Base-by-base conservation (phyloP, 306 rosid genomes). In the Vachellia pachyceras region DNA sequence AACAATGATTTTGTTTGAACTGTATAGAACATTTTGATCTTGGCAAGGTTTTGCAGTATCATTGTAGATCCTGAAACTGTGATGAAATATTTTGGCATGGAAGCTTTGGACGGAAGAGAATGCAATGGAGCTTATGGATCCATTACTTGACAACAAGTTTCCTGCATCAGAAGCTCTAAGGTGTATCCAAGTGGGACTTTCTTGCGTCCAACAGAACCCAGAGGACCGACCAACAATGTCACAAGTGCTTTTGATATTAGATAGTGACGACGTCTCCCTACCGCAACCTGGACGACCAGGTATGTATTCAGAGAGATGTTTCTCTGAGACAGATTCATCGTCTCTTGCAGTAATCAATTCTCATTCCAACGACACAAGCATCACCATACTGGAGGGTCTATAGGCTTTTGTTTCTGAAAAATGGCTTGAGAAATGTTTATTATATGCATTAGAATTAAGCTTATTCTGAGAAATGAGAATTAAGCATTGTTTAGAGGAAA, bases 191-290 rank as follows among this genome's bases (percentile, higher is more conserved):
- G 86, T 90, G 17, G 91, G 87, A 5, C 89, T 89, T 29, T 80
- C 76, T 73, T 87, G 92, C 11, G 89, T 88, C 67, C 91, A 88
- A 52, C 88, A 78, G 40, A 76, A 39, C 35, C 88, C 89, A 15
- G 91, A 88, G 73, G 89, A 90, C 18, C 84, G 93, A 77, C 93
- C 91, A 74, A 86, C 87, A 71, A 87, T 86, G 90, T 55, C 93
- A 68, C 61, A 67, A 25, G 91, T 84, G 69, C 45, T 87, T 46
- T 72, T 87, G 82, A 87, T 87, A 84, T 65, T 87, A 79, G 85
- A 81, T 61, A 79, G 66, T 81, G 86, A 88, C 60, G 83, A 25
- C 66, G 84, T 58, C 9, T 39, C 76, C 50, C 69, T 85, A 22
- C 84, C 85, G 0, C 79, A 88, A 71, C 91, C 89, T 33, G 65